A percentile compares a stretch with the other conserved stretches of the same genome.
Evolutionary conservation across 441 rosid species (phyloP).

Genomic region (Gossypium lobatum): DNA sequence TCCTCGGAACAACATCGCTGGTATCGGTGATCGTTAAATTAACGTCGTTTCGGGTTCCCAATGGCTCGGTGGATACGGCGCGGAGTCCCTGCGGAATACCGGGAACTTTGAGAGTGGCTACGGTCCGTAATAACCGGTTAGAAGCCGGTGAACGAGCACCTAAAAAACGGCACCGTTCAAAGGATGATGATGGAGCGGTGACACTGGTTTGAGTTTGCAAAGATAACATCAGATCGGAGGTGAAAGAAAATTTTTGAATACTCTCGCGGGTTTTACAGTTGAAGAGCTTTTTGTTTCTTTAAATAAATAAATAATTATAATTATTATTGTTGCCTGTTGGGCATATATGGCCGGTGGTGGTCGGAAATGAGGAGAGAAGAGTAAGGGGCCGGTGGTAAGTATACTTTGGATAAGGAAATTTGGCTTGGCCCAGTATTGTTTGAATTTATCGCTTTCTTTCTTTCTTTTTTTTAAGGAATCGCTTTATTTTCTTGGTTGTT

Average conservation of each 20-base stretch:
- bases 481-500: not conserved
- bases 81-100: constrained; percentile 24
- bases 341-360: not conserved
- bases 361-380: not conserved
- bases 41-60: constrained; percentile 23
- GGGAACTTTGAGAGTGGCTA: constrained; percentile 12
- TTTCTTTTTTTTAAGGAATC: too few relatives aligned
- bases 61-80: constrained; percentile 25
- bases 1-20: constrained; percentile 9
- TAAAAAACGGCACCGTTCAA: not conserved
- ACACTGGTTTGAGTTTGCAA: constrained; percentile 32
- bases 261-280: not conserved
- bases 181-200: constrained; percentile 28
- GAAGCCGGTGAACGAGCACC: constrained; percentile 13
- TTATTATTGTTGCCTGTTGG: not conserved
- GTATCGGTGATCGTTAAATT: not conserved
- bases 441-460: not conserved
- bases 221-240: constrained; percentile 30
- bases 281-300: not conserved
- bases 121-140: constrained; percentile 1
- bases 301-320: not conserved
- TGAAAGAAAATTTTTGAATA: not conserved
- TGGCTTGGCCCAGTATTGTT: not conserved
- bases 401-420: constrained; percentile 22
- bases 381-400: not conserved